phyloP scores from a whole-genome alignment of 2,329 filamentous ascomycete species.

The Trichophyton simii region DNA sequence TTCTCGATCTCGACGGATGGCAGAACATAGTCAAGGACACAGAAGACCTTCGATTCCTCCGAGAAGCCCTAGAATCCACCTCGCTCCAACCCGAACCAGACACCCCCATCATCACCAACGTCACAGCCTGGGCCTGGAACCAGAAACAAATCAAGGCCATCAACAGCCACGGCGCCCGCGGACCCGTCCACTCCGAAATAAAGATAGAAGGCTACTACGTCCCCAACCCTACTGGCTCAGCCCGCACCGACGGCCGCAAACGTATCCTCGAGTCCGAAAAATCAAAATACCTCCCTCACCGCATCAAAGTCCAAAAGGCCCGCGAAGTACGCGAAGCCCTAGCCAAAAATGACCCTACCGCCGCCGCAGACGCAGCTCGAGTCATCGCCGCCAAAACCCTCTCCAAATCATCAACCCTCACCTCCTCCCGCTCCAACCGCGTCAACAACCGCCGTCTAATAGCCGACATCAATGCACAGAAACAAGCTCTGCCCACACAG shows the following conservation, averaged over 20 bases:
- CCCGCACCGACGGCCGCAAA: slow-evolving; percentile 83
- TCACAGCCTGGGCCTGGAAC: slow-evolving; percentile 55
- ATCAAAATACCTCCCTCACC: slow-evolving; percentile 93
- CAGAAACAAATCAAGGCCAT: slow-evolving; percentile 60
- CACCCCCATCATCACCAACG: slow-evolving; percentile 49
- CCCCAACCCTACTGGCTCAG: slow-evolving; percentile 69
- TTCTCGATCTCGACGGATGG: slow-evolving; percentile 60
- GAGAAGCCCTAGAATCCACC: slow-evolving; percentile 34
- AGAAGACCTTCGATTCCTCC: slow-evolving; percentile 50
- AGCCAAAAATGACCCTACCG: slow-evolving; percentile 50
- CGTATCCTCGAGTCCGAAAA: slow-evolving; percentile 96
- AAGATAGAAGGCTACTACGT: slow-evolving; percentile 64
- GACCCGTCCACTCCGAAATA: slow-evolving; percentile 40
- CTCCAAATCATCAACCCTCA: slow-evolving; percentile 59
- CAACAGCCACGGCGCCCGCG: slow-evolving; percentile 46
- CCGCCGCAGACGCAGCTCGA: slow-evolving; percentile 56
- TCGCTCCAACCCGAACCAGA: slow-evolving; percentile 32
- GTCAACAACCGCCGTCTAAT: slow-evolving; percentile 91
- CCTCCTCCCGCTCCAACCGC: slow-evolving; percentile 85
- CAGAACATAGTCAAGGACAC: slow-evolving; percentile 56
- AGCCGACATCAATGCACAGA: slow-evolving; percentile 89
- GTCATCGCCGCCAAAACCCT: slow-evolving; percentile 67
- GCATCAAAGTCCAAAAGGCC: slow-evolving; percentile 86
- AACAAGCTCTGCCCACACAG: slow-evolving; percentile 57
- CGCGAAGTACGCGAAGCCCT: slow-evolving; percentile 77